phyloP scores from a whole-genome alignment of 169 alveolate species.

The Cryptosporidium baileyi region DNA sequence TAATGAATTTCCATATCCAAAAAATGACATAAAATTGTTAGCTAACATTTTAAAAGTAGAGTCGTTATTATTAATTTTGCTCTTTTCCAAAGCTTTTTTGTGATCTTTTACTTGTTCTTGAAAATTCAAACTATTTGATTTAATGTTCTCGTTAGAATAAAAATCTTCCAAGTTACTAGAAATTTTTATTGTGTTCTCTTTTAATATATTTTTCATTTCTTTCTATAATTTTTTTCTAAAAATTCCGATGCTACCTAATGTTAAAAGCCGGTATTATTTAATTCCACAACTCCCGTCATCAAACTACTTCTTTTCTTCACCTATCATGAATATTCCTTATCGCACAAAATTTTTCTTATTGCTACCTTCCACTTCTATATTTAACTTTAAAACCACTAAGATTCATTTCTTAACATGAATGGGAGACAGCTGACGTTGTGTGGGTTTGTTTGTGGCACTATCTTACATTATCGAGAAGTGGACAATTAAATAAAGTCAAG shows the following conservation, averaged over 20 bases:
- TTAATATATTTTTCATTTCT: constrained; percentile 11
- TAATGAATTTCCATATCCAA: constrained; percentile 44
- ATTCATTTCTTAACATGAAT: constrained; percentile 61
- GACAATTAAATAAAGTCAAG: too few species aligned
- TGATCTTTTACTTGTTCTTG: neutral
- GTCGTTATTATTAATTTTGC: neutral
- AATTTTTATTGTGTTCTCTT: constrained; percentile 20
- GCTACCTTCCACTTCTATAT: constrained; percentile 32
- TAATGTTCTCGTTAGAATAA: constrained; percentile 20
- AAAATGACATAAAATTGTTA: constrained; percentile 54
- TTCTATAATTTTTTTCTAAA: too few species aligned
- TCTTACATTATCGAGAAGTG: constrained; percentile 71
- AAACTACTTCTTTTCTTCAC: constrained; percentile 5
- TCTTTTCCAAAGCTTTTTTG: neutral
- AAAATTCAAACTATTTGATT: constrained; percentile 3
- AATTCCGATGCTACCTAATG: too few species aligned
- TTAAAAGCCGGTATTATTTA: too few species aligned
- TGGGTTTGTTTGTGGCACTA: constrained; percentile 71
- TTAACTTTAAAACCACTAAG: constrained; percentile 28
- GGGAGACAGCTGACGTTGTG: constrained; percentile 72
- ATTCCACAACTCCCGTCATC: neutral
- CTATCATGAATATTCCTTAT: constrained; percentile 1
- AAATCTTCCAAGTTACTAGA: constrained; percentile 5
- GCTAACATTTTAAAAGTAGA: constrained; percentile 35
- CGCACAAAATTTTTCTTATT: neutral